Conservation (phyloP, 768 basidiomycete species). For the Coprinopsis cinerea region DNA sequence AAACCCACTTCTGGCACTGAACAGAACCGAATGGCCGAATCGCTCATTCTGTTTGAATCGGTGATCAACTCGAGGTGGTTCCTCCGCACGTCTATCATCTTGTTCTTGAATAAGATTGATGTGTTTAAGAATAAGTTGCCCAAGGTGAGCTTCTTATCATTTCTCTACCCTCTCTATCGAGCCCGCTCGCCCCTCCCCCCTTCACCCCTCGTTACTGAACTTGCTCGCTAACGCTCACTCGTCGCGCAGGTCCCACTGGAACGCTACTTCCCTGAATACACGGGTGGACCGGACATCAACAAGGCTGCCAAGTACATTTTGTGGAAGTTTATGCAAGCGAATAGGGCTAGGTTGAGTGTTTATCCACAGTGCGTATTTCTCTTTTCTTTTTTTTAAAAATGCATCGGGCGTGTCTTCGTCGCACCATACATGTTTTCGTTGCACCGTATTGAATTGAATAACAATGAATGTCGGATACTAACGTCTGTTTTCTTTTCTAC, state of each 20-base stretch:
- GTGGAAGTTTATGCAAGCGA: conserved; percentile 93
- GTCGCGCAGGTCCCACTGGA: conserved; percentile 62
- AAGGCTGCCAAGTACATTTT: conserved; percentile 93
- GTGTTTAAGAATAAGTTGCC: conserved; percentile 87
- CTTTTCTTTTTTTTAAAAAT: not conserved
- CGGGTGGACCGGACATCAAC: conserved; percentile 84
- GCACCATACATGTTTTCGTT: too few species aligned
- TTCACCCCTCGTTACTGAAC: too few species aligned
- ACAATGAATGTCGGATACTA: too few species aligned
- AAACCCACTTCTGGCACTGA: not conserved
- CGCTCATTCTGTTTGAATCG: conserved; percentile 83
- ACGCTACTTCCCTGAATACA: conserved; percentile 81
- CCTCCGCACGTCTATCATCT: conserved; percentile 83
- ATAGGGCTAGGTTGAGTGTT: conserved; percentile 75
- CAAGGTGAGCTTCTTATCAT: conserved; percentile 31
- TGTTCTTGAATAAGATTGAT: conserved; percentile 94
- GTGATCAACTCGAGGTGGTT: conserved; percentile 95
- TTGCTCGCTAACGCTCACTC: too few species aligned
- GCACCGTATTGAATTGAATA: too few species aligned
- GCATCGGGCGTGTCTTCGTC: too few species aligned
- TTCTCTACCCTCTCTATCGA: not conserved
- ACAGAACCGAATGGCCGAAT: conserved; percentile 94
- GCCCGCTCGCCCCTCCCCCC: too few species aligned
- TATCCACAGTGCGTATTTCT: conserved; percentile 49
- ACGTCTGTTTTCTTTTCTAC: not conserved